Conservation (phyloP, 768 basidiomycete species). For the Daedaleopsis nitida region DNA sequence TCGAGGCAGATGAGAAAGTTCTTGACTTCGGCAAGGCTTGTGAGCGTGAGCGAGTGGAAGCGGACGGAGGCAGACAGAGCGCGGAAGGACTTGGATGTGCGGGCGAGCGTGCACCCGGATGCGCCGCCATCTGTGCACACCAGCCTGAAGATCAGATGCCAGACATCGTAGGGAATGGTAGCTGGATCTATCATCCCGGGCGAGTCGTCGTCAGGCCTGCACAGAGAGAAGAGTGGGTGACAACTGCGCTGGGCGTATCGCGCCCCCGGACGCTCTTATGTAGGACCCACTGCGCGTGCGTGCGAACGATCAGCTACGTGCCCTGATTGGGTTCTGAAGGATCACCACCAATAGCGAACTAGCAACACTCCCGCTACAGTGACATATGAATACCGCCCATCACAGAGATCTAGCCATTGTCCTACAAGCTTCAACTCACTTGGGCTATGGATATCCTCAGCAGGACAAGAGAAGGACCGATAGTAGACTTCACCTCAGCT, state of each 20-base stretch:
- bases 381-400: too few relatives aligned
- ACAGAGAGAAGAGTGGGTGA: neutral
- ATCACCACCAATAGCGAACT: neutral
- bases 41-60: slow-evolving; percentile 11
- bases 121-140: slow-evolving; percentile 16
- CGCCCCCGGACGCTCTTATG: neutral
- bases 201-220: too few relatives aligned
- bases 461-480: too few relatives aligned
- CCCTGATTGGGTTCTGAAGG: neutral
- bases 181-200: neutral
- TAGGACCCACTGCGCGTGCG: neutral
- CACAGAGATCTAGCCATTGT: too few relatives aligned
- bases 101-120: slow-evolving; percentile 12
- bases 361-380: too few relatives aligned
- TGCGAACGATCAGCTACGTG: neutral
- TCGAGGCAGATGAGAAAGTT: slow-evolving; percentile 18
- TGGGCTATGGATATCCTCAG: too few relatives aligned
- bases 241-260: neutral
- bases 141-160: slow-evolving; percentile 12
- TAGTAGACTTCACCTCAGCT: too few relatives aligned
- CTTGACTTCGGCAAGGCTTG: slow-evolving; percentile 9
- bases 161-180: slow-evolving; percentile 16
- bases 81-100: slow-evolving; percentile 7
- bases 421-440: too few relatives aligned
- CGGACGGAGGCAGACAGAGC: slow-evolving; percentile 2